phyloP scores from a whole-genome alignment of 306 rosid genomes.

The Cucumis sativus region Cucumber_9930_V3 NC_026660.2:30763001-30763500 shows the following conservation, averaged over 20 bases:
- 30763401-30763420: constrained; percentile 57
- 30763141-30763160: too few relatives aligned
- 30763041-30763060: neutral
- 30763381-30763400: constrained; percentile 58
- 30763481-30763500: neutral
- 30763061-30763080: neutral
- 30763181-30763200: neutral
- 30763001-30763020: neutral
- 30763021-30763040: neutral
- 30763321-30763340: neutral
- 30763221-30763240: neutral
- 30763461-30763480: constrained; percentile 6
- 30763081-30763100: too few relatives aligned
- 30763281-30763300: neutral
- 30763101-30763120: neutral
- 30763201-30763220: neutral
- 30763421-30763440: constrained; percentile 53
- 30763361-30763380: constrained; percentile 81
- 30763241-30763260: neutral
- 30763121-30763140: neutral
- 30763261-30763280: neutral
- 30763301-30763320: neutral
- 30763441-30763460: constrained; percentile 39
- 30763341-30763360: constrained; percentile 2
- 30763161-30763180: too few relatives aligned